Evolutionary conservation across 495 filamentous ascomycete species (phyloP).

Genomic region (Xylaria intraflava): DNA sequence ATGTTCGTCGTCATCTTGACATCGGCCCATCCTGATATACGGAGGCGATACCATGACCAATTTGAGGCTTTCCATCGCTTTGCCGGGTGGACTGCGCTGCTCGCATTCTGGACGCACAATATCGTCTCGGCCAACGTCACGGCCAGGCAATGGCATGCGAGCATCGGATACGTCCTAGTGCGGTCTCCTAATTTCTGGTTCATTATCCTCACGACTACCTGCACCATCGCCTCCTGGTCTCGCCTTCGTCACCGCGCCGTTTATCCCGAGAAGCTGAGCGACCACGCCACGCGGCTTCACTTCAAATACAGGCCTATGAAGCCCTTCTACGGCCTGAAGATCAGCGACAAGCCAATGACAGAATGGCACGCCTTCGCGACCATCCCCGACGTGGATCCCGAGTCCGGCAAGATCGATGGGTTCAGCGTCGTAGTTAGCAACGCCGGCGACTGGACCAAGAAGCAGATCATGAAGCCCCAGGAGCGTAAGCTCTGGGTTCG

Average conservation of each 20-base stretch:
- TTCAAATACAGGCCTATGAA: constrained; percentile 52
- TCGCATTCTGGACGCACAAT: constrained; percentile 59
- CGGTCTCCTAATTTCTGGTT: constrained; percentile 62
- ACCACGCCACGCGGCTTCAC: constrained; percentile 66
- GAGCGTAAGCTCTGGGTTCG: constrained; percentile 49
- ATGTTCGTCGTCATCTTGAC: constrained; percentile 36
- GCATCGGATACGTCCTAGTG: constrained; percentile 37
- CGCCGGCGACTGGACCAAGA: constrained; percentile 77
- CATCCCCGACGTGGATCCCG: constrained; percentile 50
- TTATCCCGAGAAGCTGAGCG: constrained; percentile 55
- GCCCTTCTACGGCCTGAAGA: constrained; percentile 45
- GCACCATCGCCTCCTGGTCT: constrained; percentile 62
- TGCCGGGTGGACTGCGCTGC: constrained; percentile 55
- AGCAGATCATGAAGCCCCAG: constrained; percentile 55
- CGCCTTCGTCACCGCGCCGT: constrained; percentile 56
- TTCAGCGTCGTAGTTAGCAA: constrained; percentile 70
- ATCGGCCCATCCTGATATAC: constrained; percentile 46
- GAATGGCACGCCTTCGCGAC: constrained; percentile 83
- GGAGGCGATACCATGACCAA: constrained; percentile 51
- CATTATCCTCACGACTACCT: constrained; percentile 51
- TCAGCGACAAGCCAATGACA: constrained; percentile 53
- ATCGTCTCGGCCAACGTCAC: constrained; percentile 52
- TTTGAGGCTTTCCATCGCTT: constrained; percentile 66
- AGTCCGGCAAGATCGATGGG: constrained; percentile 42
- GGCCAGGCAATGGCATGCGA: constrained; percentile 44